Base-by-base conservation (phyloP, 2,329 filamentous ascomycete species). In the Penicillium sp. region DNA sequence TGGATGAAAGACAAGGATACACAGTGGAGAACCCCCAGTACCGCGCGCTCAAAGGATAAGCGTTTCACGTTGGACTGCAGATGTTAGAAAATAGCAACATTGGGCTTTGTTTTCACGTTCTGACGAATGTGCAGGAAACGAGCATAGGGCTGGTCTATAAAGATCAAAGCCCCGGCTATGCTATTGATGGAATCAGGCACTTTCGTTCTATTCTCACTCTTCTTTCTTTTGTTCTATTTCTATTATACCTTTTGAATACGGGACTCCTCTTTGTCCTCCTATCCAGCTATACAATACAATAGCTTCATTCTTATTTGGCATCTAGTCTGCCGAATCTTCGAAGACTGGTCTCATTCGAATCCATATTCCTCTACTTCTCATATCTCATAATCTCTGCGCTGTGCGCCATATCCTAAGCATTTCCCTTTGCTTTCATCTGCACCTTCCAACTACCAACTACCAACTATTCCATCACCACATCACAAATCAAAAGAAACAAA, bases 21-120 rank as follows among this genome's bases (percentile, higher is more conserved):
- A 24, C 17, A 32, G 56, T 52, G 52, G 53, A 49, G 45, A 31
- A 42, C 31, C 28, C 28, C 28, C 15, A 41, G 34, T 56, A 39
- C 49, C 51, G 51, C 55, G 43, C 43, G n/a, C 43, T 53, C 22
- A 47, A 51, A 51, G 42, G 38, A 40, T 37, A 41, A 24, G 1
- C n/a, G 40, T 60, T 60, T 59, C 57, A 57, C 52, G 22, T 28
- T 48, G 35, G 42, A 28, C 38, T 45, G 28, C 45, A 45, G 28
- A 37, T 22, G 15, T 5, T 13, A 33, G 32, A 51, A 55, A 53
- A 53, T 53, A 57, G 48, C 17, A 53, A 53, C 38, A 58, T 42
- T 32, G 13, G 21, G n/a, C 48, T 49, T 50, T 49, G 17, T 29
- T 24, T 35, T n/a, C 13, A 13, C 21, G 38, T 32, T 21, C 33